Base-by-base conservation (phyloP, 2,329 filamentous ascomycete species). In the Ophiocordyceps camponoti-leonardi region DNA sequence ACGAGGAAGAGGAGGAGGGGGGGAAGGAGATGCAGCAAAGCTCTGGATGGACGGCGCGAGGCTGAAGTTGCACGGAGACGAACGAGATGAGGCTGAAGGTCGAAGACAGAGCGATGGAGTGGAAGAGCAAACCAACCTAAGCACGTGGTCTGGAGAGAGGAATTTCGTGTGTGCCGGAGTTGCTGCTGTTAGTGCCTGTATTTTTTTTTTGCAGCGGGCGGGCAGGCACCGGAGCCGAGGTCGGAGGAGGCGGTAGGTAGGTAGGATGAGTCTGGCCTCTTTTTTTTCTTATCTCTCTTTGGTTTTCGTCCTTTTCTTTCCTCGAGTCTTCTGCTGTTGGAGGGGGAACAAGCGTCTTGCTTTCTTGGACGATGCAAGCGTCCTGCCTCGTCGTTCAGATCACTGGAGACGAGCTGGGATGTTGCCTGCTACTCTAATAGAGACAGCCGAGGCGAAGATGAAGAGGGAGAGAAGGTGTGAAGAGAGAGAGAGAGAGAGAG, bases 1-100 rank as follows among this genome's bases (percentile, higher is more conserved):
- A 44, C 41, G 44, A 49, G 28, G 8, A 8, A 26, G 45, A 46
- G 47, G 18, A 41, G 40, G 26, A 45, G 48, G 49, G 47, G 46
- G 49, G 50, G 47, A 46, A 46, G 44, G 45, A 31, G 41, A 43
- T 33, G 22, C 11, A 39, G 47, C 43, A 42, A 46, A 40, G 28
- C 16, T 19, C 39, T 33, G 35, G 12, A 16, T 41, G 20, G 37
- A 26, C 14, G n/a, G 16, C 20, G 42, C 14, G 42, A 43, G 35
- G 30, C 39, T 41, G 39, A 41, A 41, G 39, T 39, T 39, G 35
- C 35, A 18, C 18, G 35, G 18, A 39, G 35, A 19, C 10, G n/a
- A 18, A 20, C 11, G 35, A 11, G 35, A 19, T 18, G 35, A 39
- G 35, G 35, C 35, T 39, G 35, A 39, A 39, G n/a, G 5, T 33